Conservation (phyloP, 1,284 basidiomycete genomes). For the Austroboletus novae-zelandiae region DNA sequence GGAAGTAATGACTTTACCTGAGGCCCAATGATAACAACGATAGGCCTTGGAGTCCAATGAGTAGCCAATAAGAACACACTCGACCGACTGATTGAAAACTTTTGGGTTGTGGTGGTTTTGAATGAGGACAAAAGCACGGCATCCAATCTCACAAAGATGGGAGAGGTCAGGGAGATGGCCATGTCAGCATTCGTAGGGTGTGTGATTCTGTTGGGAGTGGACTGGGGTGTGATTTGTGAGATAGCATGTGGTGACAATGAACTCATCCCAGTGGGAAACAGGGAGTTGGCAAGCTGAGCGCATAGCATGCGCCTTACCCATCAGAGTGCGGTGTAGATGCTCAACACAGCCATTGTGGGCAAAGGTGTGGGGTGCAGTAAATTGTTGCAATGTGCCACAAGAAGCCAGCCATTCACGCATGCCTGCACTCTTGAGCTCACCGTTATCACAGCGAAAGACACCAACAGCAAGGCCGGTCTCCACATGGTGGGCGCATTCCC, state of each 20-base stretch:
- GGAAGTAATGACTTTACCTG: neutral
- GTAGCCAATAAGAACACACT: conserved; percentile 2
- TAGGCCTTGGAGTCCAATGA: conserved; percentile 1
- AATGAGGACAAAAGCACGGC: neutral
- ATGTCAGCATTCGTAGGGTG: neutral
- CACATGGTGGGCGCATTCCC: no score
- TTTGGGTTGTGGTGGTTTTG: neutral
- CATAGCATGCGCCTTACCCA: no score
- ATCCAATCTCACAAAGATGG: neutral
- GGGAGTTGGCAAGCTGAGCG: no score
- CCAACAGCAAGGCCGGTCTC: no score
- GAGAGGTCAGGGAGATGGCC: neutral
- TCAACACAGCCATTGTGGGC: no score
- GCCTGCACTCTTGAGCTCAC: no score
- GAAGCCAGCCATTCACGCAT: no score
- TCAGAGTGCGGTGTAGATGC: no score
- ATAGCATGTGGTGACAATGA: neutral
- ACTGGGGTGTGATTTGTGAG: neutral
- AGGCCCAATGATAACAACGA: neutral
- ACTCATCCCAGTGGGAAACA: neutral
- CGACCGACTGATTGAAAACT: neutral
- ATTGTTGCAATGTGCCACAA: no score
- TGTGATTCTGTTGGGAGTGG: neutral
- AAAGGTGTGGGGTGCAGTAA: no score
- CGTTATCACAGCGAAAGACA: no score